phyloP scores from a whole-genome alignment of 2,329 filamentous ascomycete genomes.

The Colletotrichum eleusines region DNA sequence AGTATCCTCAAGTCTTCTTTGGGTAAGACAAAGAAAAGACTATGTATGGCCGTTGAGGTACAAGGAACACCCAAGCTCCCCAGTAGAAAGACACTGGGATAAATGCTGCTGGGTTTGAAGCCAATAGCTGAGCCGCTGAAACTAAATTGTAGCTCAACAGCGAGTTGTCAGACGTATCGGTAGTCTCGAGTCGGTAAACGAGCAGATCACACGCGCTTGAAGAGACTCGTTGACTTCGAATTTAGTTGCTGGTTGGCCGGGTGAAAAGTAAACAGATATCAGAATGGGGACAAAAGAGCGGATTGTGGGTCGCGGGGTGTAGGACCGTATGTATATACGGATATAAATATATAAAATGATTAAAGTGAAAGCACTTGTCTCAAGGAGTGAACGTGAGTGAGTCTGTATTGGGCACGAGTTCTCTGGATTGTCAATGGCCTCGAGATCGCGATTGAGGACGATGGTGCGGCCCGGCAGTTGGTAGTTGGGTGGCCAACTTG shows the following conservation, averaged over 20 bases:
- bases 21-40: not conserved
- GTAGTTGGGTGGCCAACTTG: slow-evolving; percentile 39
- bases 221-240: slow-evolving; percentile 11
- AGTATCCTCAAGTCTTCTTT: not conserved
- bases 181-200: not conserved
- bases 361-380: not conserved
- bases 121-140: not conserved
- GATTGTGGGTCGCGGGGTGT: slow-evolving; percentile 17
- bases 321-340: not conserved
- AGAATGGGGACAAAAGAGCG: slow-evolving; percentile 26
- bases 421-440: slow-evolving; percentile 3
- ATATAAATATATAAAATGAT: not conserved
- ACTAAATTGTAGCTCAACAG: not conserved
- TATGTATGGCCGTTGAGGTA: not conserved
- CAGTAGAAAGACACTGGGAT: slow-evolving; percentile 18
- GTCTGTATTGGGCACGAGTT: not conserved
- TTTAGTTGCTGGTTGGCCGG: slow-evolving; percentile 11
- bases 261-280: slow-evolving; percentile 20
- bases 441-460: slow-evolving; percentile 27
- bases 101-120: slow-evolving; percentile 23
- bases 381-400: not conserved
- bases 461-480: slow-evolving; percentile 34
- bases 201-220: not conserved
- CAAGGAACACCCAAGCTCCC: slow-evolving; percentile 34
- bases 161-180: not conserved